A percentile compares a stretch with the other conserved stretches of the same genome.
Evolutionary conservation across 495 filamentous ascomycete genomes (phyloP).

Genomic region (Letharia columbiana): DNA sequence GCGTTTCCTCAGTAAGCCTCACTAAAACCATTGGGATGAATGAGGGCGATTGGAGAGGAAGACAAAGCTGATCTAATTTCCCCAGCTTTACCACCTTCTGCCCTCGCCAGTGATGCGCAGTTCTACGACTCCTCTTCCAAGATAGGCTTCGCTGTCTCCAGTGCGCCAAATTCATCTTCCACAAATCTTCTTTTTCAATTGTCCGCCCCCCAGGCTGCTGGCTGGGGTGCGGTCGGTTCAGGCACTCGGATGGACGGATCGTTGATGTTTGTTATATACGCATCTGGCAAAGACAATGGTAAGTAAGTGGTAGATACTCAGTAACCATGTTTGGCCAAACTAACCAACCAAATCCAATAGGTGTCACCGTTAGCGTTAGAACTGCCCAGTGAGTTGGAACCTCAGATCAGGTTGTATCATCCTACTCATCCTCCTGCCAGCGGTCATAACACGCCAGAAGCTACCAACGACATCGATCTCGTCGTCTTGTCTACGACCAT

Average conservation of each 20-base stretch:
- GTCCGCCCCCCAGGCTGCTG: slow-evolving; percentile 1
- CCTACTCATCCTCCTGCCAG: neutral
- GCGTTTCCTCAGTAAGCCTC: too few relatives aligned
- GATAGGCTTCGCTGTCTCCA: slow-evolving; percentile 8
- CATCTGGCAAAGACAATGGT: slow-evolving; percentile 2
- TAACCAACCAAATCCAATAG: neutral
- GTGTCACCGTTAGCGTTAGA: slow-evolving; percentile 4
- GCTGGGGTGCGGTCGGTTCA: slow-evolving; percentile 11
- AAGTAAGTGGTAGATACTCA: neutral
- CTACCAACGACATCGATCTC: too few relatives aligned
- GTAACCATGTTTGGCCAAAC: too few relatives aligned
- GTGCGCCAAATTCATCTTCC: slow-evolving; percentile 3
- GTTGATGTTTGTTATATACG: slow-evolving; percentile 12
- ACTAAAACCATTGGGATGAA: too few relatives aligned
- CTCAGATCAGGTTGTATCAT: neutral
- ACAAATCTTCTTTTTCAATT: slow-evolving; percentile 11
- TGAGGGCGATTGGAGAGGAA: too few relatives aligned
- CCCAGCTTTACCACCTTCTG: neutral
- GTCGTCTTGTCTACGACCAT: neutral
- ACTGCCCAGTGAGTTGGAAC: neutral
- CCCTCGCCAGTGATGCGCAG: neutral
- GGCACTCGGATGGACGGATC: slow-evolving; percentile 7
- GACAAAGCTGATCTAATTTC: neutral
- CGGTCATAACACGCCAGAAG: slow-evolving; percentile 5
- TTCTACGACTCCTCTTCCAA: slow-evolving; percentile 9